Evolutionary conservation across 768 basidiomycete genomes (phyloP).

Genomic region (Pseudohyphozyma bogoriensis): DNA sequence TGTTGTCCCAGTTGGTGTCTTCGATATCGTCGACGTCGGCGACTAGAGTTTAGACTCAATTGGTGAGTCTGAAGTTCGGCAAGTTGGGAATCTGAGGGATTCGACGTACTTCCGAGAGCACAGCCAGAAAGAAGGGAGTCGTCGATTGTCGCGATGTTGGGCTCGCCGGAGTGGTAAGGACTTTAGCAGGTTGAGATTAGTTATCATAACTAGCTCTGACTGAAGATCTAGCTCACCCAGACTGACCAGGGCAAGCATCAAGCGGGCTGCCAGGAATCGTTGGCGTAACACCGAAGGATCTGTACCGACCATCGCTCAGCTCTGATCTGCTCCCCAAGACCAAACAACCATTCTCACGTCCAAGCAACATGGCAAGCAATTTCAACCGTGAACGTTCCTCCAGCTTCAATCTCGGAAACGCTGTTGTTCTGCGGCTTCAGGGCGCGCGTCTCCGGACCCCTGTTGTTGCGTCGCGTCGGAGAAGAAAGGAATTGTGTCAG

Average conservation of each 20-base stretch:
- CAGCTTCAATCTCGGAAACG: constrained; percentile 12
- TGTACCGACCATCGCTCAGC: not conserved
- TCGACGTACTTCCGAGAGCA: constrained; percentile 4
- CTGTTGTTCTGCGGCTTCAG: constrained; percentile 1
- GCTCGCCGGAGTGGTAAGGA: constrained; percentile 21
- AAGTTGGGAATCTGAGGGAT: too few relatives aligned
- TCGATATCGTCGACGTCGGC: constrained; percentile 2
- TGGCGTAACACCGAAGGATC: constrained; percentile 12
- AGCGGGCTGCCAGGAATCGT: not conserved
- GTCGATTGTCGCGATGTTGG: constrained; percentile 2
- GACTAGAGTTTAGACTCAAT: not conserved
- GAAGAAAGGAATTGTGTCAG: too few relatives aligned
- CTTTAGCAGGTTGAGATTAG: not conserved
- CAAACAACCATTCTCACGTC: not conserved
- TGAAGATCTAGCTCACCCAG: not conserved
- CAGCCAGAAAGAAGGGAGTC: constrained; percentile 17
- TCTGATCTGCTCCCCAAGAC: not conserved
- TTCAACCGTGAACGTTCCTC: constrained; percentile 15
- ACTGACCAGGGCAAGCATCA: not conserved
- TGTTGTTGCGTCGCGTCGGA: not conserved
- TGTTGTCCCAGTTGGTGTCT: constrained; percentile 33
- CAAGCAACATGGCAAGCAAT: constrained; percentile 16
- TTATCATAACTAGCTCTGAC: not conserved
- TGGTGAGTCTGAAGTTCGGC: too few relatives aligned
- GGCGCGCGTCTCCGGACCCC: constrained; percentile 7